Evolutionary conservation across 495 filamentous ascomycete species (phyloP).

Genomic region (Hypoxylon fuscum): DNA sequence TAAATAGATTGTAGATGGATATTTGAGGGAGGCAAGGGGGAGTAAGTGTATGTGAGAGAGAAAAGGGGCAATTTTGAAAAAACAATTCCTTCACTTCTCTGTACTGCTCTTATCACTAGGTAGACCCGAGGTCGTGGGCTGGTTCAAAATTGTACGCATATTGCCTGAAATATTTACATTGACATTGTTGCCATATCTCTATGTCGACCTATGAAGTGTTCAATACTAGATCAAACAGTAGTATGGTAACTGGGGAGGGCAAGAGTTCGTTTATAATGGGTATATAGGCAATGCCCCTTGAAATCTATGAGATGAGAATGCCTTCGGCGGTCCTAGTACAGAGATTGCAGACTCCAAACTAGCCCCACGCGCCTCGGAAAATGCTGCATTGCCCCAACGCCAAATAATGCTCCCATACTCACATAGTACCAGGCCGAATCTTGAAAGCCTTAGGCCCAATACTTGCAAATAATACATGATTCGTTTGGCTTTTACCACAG

Average conservation of each 20-base stretch:
- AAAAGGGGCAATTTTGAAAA: background rate
- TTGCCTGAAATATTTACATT: background rate
- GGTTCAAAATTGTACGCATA: background rate
- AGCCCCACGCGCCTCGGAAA: background rate
- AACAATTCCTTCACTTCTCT: background rate
- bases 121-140: no score
- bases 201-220: background rate
- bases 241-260: background rate
- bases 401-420: slow-evolving; percentile 7
- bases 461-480: background rate
- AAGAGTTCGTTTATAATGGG: slow-evolving; percentile 14
- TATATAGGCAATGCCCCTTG: slow-evolving; percentile 12
- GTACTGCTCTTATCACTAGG: background rate
- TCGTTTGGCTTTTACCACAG: slow-evolving; percentile 40
- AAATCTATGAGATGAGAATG: slow-evolving; percentile 35
- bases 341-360: slow-evolving; percentile 10
- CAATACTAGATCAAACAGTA: background rate
- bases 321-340: slow-evolving; percentile 19
- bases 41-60: background rate
- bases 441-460: background rate
- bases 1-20: no score
- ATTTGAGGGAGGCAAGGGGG: background rate
- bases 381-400: slow-evolving; percentile 22
- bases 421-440: background rate
- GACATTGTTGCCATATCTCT: background rate